phyloP scores from a whole-genome alignment of 345 rosid species.

The Carallia pectinifolia region DNA sequence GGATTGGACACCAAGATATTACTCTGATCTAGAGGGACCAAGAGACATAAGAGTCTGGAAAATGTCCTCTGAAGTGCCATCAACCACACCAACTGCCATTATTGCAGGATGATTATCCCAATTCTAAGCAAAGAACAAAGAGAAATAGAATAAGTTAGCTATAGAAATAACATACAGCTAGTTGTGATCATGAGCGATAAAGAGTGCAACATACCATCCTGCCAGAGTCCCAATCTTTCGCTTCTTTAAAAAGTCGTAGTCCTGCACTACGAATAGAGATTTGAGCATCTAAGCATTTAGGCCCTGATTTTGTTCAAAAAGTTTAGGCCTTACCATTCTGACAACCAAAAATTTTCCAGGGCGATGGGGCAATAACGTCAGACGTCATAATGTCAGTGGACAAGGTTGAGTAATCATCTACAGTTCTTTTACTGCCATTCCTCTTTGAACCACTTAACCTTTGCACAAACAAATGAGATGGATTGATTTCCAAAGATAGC shows the following conservation, averaged over 20 bases:
- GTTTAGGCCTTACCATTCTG: slow-evolving; percentile 59
- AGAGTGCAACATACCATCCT: slow-evolving; percentile 47
- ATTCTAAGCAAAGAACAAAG: slow-evolving; percentile 41
- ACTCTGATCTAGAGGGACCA: slow-evolving; percentile 85
- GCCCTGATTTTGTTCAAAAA: slow-evolving; percentile 3
- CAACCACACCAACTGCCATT: slow-evolving; percentile 90
- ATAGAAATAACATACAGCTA: neutral
- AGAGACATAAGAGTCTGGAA: slow-evolving; percentile 78
- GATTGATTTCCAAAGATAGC: neutral
- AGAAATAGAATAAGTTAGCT: neutral
- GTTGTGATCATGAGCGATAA: neutral
- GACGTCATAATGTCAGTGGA: slow-evolving; percentile 52
- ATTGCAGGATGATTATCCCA: slow-evolving; percentile 95
- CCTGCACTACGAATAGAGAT: slow-evolving; percentile 42
- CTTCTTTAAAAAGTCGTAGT: slow-evolving; percentile 86
- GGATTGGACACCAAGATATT: slow-evolving; percentile 25
- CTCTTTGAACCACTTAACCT: slow-evolving; percentile 41
- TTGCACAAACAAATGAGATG: slow-evolving; percentile 3
- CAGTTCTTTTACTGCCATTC: slow-evolving; percentile 39
- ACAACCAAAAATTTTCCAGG: slow-evolving; percentile 96
- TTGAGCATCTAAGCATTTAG: slow-evolving; percentile 7
- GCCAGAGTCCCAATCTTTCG: slow-evolving; percentile 66
- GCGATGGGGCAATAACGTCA: slow-evolving; percentile 88
- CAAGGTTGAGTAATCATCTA: slow-evolving; percentile 48
- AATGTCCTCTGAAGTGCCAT: slow-evolving; percentile 81